Conservation (phyloP, 2,329 filamentous ascomycete genomes). For the Fusarium sp. region DNA sequence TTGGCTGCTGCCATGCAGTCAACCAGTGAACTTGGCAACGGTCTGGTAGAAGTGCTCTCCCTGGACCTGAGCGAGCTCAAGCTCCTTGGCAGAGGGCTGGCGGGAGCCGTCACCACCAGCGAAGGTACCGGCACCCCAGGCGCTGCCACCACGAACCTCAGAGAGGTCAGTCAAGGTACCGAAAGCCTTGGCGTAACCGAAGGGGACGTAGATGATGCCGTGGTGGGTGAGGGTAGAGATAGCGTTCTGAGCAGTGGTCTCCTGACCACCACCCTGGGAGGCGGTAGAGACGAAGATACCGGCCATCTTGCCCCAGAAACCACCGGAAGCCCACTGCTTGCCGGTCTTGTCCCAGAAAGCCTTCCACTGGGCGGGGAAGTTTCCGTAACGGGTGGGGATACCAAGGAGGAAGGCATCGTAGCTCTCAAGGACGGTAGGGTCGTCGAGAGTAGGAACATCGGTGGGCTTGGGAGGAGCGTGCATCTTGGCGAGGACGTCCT, state of each 20-base stretch:
- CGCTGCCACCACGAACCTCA: conserved; percentile 86
- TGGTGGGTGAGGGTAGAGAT: conserved; percentile 92
- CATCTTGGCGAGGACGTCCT: conserved; percentile 91
- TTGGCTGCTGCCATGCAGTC: conserved; percentile 76
- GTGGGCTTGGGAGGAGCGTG: conserved; percentile 81
- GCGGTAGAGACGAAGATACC: conserved; percentile 93
- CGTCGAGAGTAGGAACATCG: conserved; percentile 71
- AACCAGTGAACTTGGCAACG: conserved; percentile 77
- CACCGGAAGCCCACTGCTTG: conserved; percentile 81
- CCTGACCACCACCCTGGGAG: conserved; percentile 88
- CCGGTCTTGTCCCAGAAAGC: conserved; percentile 92
- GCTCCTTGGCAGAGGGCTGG: conserved; percentile 79
- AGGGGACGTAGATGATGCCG: conserved; percentile 94
- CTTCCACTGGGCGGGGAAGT: conserved; percentile 98
- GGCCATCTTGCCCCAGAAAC: conserved; percentile 87
- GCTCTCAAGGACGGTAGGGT: conserved; percentile 68
- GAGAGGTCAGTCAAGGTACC: conserved; percentile 73
- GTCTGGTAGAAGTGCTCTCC: conserved; percentile 86
- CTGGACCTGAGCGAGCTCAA: conserved; percentile 83
- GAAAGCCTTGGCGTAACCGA: conserved; percentile 90
- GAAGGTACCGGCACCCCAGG: conserved; percentile 97
- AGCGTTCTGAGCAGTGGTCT: conserved; percentile 82
- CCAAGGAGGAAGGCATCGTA: conserved; percentile 95
- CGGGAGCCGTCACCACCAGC: conserved; percentile 82
- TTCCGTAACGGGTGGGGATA: conserved; percentile 95